These are phyloP conservation scores for Penicillium silybi DNA, from an alignment of 495 filamentous ascomycete species.

Conservation along the genomic window DNA sequence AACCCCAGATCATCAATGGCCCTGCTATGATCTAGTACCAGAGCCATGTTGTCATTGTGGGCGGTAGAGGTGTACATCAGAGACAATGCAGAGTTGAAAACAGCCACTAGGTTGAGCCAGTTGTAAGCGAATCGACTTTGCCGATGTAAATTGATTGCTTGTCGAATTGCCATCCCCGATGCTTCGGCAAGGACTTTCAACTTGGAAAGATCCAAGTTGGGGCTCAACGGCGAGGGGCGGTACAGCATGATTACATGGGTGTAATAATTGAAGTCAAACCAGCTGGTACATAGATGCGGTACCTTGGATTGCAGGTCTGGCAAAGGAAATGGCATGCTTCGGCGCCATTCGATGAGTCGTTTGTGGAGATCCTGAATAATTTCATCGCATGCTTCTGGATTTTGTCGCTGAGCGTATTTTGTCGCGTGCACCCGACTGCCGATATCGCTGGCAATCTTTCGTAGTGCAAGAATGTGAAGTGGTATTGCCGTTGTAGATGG, in stretches of 20 bases:
- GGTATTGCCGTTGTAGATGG: constrained; percentile 37
- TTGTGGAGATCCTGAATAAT: constrained; percentile 28
- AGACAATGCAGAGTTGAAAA: constrained; percentile 34
- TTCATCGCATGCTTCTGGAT: constrained; percentile 18
- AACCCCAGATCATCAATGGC: constrained; percentile 32
- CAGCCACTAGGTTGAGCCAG: constrained; percentile 35
- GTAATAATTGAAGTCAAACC: constrained; percentile 43
- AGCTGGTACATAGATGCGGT: constrained; percentile 35
- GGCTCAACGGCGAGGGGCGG: constrained; percentile 33
- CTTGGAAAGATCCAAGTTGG: constrained; percentile 20
- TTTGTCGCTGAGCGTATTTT: constrained; percentile 8
- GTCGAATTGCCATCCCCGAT: constrained; percentile 33
- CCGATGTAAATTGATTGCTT: constrained; percentile 32
- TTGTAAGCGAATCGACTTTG: constrained; percentile 38
- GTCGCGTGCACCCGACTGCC: constrained; percentile 23
- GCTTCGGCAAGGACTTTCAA: constrained; percentile 32
- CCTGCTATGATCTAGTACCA: constrained; percentile 17
- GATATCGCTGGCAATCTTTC: constrained; percentile 36
- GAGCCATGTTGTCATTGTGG: constrained; percentile 20
- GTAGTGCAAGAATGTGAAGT: constrained; percentile 33
- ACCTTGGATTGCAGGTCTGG: constrained; percentile 32
- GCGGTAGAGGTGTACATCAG: constrained; percentile 37
- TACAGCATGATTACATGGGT: constrained; percentile 36
- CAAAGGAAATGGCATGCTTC: constrained; percentile 39
- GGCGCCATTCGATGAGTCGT: constrained; percentile 35